These are phyloP conservation scores for Aspergillus uvarum DNA, from an alignment of 2,329 filamentous ascomycete species.

Conservation along the genomic window DNA sequence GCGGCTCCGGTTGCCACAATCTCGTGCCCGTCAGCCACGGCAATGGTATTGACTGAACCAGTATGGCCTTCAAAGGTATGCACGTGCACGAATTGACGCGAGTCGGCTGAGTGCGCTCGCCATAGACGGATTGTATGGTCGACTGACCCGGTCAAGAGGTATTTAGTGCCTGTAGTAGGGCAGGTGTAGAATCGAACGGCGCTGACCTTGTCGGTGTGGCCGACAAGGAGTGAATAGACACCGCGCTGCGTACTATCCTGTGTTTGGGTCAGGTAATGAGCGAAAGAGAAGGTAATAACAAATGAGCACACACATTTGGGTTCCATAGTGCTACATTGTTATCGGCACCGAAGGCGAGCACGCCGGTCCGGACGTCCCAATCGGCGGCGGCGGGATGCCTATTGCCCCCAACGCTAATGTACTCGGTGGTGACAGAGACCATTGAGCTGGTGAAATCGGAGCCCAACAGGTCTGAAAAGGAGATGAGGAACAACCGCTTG, in stretches of 20 bases:
- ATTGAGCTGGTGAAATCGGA: constrained; percentile 26
- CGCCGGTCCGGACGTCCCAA: constrained; percentile 69
- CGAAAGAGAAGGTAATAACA: background rate
- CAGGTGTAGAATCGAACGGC: constrained; percentile 73
- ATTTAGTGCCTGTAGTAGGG: constrained; percentile 48
- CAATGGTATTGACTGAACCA: constrained; percentile 69
- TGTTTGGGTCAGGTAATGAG: background rate
- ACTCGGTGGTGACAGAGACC: constrained; percentile 46
- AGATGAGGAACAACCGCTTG: background rate
- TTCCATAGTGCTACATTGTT: constrained; percentile 87
- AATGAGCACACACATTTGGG: constrained; percentile 60
- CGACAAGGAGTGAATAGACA: constrained; percentile 65
- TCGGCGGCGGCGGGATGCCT: constrained; percentile 86
- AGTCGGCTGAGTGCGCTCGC: constrained; percentile 34
- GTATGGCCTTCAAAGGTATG: constrained; percentile 64
- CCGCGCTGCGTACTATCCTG: constrained; percentile 54
- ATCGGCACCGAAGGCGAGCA: constrained; percentile 86
- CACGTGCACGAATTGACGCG: constrained; percentile 41
- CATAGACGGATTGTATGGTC: constrained; percentile 74
- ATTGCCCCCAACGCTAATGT: constrained; percentile 80
- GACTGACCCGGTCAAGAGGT: constrained; percentile 76
- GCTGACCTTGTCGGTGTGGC: constrained; percentile 79
- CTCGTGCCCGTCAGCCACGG: constrained; percentile 45
- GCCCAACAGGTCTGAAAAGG: background rate
- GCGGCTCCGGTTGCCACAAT: constrained; percentile 62